phyloP scores from a whole-genome alignment of 208 protist species.

The Phytomonas sp. region DNA sequence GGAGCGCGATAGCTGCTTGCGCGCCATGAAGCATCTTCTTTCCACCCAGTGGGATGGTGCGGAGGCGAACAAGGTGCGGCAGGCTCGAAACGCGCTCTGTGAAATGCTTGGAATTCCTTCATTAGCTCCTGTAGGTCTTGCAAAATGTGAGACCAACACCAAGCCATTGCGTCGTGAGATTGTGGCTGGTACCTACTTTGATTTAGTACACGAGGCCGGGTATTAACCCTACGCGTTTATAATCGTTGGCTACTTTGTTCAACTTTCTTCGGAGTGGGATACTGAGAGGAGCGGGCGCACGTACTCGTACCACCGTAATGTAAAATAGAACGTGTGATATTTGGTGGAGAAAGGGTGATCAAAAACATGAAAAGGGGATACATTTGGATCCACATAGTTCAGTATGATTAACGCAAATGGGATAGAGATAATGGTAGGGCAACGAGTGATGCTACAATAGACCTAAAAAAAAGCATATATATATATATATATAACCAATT shows the following conservation, averaged over 20 bases:
- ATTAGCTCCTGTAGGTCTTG: constrained; percentile 7
- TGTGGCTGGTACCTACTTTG: constrained; percentile 67
- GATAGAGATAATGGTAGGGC: background rate
- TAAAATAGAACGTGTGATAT: background rate
- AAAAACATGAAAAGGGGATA: background rate
- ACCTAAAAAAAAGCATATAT: too few relatives aligned
- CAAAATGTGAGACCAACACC: constrained; percentile 13
- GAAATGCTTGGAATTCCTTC: constrained; percentile 47
- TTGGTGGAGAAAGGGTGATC: background rate
- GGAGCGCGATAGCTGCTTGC: constrained; percentile 17
- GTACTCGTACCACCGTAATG: background rate
- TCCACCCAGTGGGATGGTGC: constrained; percentile 73
- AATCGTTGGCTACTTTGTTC: background rate
- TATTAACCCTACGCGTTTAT: constrained; percentile 33
- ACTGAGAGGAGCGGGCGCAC: background rate
- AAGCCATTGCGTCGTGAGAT: constrained; percentile 11
- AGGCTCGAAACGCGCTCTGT: constrained; percentile 74
- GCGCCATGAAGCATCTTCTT: constrained; percentile 55
- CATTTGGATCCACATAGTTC: background rate
- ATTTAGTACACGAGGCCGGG: constrained; percentile 74
- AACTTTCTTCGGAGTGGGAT: background rate
- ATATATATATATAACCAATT: background rate
- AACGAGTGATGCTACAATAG: background rate
- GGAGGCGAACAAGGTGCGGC: constrained; percentile 47
- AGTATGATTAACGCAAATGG: background rate